A percentile compares a stretch with the other conserved stretches of the same genome.
phyloP scores from a whole-genome alignment of 176 grass and related monocot species.

The Stipa capillata region DNA sequence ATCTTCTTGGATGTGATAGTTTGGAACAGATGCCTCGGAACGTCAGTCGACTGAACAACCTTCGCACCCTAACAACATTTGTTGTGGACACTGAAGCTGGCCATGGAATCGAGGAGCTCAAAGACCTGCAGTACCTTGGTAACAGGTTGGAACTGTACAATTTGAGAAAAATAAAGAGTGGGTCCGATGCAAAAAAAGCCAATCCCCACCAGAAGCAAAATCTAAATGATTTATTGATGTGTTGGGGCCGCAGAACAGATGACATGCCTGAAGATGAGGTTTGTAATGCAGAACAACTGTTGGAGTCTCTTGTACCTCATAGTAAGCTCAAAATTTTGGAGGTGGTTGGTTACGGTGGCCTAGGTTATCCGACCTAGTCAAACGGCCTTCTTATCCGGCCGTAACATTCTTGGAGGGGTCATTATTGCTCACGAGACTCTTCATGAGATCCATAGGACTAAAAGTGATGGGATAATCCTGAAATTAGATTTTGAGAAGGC shows the following conservation, averaged over 20 bases:
- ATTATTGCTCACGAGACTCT: no score
- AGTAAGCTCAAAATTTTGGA: background rate
- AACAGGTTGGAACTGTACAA: conserved; percentile 2
- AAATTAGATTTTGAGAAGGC: no score
- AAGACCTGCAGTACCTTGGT: background rate
- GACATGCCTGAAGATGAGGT: no score
- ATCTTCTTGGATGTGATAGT: background rate
- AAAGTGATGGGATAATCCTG: no score
- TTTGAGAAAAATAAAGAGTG: background rate
- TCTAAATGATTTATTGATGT: background rate
- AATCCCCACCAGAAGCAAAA: background rate
- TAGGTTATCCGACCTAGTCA: no score
- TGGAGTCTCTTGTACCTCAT: background rate
- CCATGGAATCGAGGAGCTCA: conserved; percentile 18
- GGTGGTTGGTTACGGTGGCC: background rate
- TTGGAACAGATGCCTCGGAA: conserved; percentile 17
- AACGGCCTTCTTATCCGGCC: no score
- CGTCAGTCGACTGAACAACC: background rate
- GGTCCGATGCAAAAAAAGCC: background rate
- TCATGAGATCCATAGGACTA: no score
- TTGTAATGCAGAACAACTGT: no score
- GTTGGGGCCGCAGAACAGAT: background rate
- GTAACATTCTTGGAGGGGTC: no score
- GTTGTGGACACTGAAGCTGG: background rate
- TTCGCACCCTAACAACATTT: conserved; percentile 10